Conservation (phyloP, 352 stramenopile genomes). For the Phytopythium chamaehyphon region DNA sequence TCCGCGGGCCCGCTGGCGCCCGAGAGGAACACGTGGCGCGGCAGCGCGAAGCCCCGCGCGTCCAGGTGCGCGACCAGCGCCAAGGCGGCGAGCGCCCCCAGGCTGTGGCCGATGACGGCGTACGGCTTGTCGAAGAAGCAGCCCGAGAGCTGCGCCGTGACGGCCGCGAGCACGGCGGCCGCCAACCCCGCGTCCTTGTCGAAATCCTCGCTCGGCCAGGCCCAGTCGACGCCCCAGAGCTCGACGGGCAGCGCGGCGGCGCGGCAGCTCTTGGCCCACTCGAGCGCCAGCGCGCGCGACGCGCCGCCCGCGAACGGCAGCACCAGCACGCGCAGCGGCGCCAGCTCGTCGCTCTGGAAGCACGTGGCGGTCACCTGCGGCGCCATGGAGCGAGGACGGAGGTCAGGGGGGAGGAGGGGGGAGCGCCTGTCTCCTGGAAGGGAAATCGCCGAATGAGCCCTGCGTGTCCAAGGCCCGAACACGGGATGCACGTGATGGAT, state of each 20-base stretch:
- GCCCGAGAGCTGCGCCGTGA: conserved; percentile 32
- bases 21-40: conserved; percentile 59
- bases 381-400: conserved; percentile 15
- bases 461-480: neutral
- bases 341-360: conserved; percentile 60
- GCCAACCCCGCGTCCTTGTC: conserved; percentile 9
- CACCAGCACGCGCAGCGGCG: conserved; percentile 57
- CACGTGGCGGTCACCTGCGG: conserved; percentile 39
- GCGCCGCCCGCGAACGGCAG: conserved; percentile 51
- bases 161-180: conserved; percentile 28
- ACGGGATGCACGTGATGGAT: neutral
- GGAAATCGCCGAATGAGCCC: conserved; percentile 8
- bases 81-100: conserved; percentile 57
- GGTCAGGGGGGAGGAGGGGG: no score
- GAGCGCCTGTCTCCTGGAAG: conserved; percentile 1
- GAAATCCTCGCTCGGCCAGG: conserved; percentile 14
- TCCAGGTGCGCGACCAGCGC: conserved; percentile 47
- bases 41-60: conserved; percentile 37
- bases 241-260: conserved; percentile 33
- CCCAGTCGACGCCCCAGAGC: conserved; percentile 66
- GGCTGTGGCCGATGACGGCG: conserved; percentile 60
- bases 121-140: conserved; percentile 78
- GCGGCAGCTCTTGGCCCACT: conserved; percentile 39
- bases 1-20: conserved; percentile 28
- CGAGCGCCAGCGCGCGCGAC: conserved; percentile 37